Evolutionary conservation across 2,329 filamentous ascomycete genomes (phyloP), one percentile per base, ranked within the genome.

Genomic region (Whalleya microplaca): DNA sequence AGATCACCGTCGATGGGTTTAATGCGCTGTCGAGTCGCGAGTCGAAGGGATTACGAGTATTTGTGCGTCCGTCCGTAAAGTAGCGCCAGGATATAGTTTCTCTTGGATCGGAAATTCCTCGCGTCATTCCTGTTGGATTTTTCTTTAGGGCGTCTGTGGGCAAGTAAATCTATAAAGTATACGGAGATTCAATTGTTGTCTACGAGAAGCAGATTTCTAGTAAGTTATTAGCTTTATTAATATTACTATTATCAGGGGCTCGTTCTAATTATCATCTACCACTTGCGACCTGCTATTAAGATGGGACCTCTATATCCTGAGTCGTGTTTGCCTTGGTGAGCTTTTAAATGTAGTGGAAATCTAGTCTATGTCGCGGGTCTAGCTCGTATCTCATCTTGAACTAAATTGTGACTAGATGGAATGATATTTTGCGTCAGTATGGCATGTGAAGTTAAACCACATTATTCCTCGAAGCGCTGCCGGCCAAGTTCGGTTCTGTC

Each of bases 391-490:
- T 12, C 32, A 14, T 37, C 4, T 16, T 14, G 14, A 12, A 16
- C 32, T 3, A 16, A 37, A 6, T 3, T 8, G 10, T 16, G 10
- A 12, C 6, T 37, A 37, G 32, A 37, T 9, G 4, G 23, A 27
- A 9, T 27, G 10, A 16, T 12, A 7, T 12, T 3, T 16, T 37
- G 14, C 10, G 14, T 6, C 32, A 37, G 3, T 37, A 16, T 16
- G 14, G 8, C 14, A 37, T 37, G 7, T 3, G 6, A 14, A 37
- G 3, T 7, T 12, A 10, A 37, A 12, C 9, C 2, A 2, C 23
- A 45, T 60, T 40, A 63, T 12, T 49, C 21, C 40, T 63, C 60
- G n/a, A 60, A 63, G 5, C 46, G 57, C 48, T 63, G 60, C 4
- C 54, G 55, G 14, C 57, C 55, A 21, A 57, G 60, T 12, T 63